Evolutionary conservation across 352 stramenopile genomes (phyloP), one percentile per base, ranked within the genome.

Genomic region (Globisporangium barbulae): DNA sequence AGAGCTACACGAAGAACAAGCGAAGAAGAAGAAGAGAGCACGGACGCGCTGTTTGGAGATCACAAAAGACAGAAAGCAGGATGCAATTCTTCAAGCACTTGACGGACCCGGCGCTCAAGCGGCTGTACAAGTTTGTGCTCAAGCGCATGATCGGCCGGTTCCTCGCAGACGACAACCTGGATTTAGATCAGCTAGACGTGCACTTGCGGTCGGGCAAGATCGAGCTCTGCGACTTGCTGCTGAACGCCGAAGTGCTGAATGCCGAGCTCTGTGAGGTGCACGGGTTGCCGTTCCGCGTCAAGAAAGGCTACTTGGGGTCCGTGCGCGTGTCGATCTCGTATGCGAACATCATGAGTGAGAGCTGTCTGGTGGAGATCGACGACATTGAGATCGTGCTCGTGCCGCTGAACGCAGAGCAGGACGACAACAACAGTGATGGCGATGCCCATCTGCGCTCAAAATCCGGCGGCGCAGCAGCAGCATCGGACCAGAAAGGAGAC

Each of bases 51-150:
- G 42, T 22, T 63, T 42, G 31, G 33, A 44, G 57, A 63, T 44
- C 15, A 31, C 9, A 41, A 17, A 21, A 10, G 19, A 60, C 17
- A 15, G 15, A 53, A 10, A 67, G 19, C 25, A 48, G 35, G 35
- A 91, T 96, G 87, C 84, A 93, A 70, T 96, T 96, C 68, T 91
- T 96, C 62, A 92, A 89, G 81, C 81, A 91, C 54, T 70, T 96
- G 59, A 96, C 88, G 47, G 88, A 96, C 63, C 88, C 88, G 22
- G 88, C 88, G 67, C 81, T 96, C 57, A 96, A 96, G 79, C 88
- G 88, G 50, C 75, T 96, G 41, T 96, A 96, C 81, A 96, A 96
- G 72, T 96, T 96, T 60, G 85, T 96, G 63, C 77, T 96, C 33
- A 94, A 96, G 83, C 85, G 88, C 61, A 83, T 94, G 68, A 89